phyloP scores from a whole-genome alignment of 2,329 filamentous ascomycete species.

The Paracamarosporium sp. region DNA sequence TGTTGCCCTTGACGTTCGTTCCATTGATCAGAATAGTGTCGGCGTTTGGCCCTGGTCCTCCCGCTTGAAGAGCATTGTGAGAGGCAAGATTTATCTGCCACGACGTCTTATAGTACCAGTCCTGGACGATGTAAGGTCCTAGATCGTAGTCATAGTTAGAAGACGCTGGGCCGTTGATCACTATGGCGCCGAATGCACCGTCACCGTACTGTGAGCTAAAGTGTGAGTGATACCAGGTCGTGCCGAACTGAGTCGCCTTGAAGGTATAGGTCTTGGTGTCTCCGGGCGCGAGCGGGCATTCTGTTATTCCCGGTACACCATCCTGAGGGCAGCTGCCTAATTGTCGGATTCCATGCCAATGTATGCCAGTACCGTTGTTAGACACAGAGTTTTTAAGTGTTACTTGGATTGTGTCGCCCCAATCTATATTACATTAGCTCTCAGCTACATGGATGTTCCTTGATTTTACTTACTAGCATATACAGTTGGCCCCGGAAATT shows the following conservation, averaged over 20 bases:
- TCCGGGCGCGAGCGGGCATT: conserved; percentile 63
- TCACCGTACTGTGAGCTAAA: conserved; percentile 49
- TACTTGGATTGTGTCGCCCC: conserved; percentile 28
- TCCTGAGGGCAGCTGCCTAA: conserved; percentile 49
- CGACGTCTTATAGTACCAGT: conserved; percentile 62
- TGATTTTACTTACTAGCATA: conserved; percentile 47
- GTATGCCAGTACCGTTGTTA: conserved; percentile 65
- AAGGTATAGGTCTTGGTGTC: conserved; percentile 22
- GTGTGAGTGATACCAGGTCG: conserved; percentile 38
- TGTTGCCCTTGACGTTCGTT: conserved; percentile 32
- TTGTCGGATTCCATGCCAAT: conserved; percentile 67
- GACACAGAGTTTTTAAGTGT: conserved; percentile 59
- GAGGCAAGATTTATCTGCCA: conserved; percentile 28
- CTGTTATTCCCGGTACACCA: conserved; percentile 59
- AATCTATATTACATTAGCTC: conserved; percentile 20
- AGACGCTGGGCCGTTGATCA: conserved; percentile 49
- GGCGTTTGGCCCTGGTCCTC: conserved; percentile 36
- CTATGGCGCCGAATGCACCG: conserved; percentile 45
- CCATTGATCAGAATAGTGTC: conserved; percentile 47
- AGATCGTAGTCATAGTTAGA: conserved; percentile 63
- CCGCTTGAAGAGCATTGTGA: conserved; percentile 35
- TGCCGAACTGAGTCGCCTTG: conserved; percentile 35
- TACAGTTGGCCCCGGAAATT: conserved; percentile 30
- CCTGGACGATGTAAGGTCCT: conserved; percentile 62
- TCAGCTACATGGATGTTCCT: not conserved